phyloP scores from a whole-genome alignment of 179 eudicot species.

The Beta corolliflora region DNA sequence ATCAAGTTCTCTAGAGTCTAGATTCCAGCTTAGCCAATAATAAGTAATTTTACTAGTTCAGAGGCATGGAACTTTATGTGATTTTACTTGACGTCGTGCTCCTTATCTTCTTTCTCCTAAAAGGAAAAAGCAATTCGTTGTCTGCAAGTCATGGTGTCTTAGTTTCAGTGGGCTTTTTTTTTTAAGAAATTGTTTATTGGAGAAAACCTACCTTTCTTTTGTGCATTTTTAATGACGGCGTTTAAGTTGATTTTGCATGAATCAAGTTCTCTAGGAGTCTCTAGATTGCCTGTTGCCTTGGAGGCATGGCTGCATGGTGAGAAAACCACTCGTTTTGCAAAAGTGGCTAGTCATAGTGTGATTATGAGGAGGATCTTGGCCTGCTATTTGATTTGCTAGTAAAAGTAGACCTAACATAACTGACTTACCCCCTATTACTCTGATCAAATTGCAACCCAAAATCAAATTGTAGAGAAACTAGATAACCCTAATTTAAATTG shows the following conservation, averaged over 20 bases:
- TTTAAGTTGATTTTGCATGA: background rate
- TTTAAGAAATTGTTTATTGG: too few relatives aligned
- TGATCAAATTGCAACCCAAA: too few relatives aligned
- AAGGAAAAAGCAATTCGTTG: background rate
- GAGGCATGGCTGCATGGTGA: background rate
- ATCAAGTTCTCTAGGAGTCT: background rate
- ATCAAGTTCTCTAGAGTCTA: background rate
- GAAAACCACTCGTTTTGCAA: background rate
- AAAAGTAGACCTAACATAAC: too few relatives aligned
- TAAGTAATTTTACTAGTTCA: background rate
- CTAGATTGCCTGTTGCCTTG: background rate
- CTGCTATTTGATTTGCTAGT: background rate
- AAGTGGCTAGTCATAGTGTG: background rate
- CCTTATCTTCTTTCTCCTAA: background rate
- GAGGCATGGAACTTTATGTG: background rate
- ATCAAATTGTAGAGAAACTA: too few relatives aligned
- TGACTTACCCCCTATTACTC: too few relatives aligned
- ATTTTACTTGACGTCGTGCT: background rate
- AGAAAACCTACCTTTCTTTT: background rate
- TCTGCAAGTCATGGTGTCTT: background rate
- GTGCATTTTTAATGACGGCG: background rate
- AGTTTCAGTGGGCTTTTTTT: background rate
- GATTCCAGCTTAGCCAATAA: background rate
- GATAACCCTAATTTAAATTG: too few relatives aligned
- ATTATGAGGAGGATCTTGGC: background rate